Conservation (phyloP, 140 eudicot genomes). For the Ambrosia hybrid region DNA sequence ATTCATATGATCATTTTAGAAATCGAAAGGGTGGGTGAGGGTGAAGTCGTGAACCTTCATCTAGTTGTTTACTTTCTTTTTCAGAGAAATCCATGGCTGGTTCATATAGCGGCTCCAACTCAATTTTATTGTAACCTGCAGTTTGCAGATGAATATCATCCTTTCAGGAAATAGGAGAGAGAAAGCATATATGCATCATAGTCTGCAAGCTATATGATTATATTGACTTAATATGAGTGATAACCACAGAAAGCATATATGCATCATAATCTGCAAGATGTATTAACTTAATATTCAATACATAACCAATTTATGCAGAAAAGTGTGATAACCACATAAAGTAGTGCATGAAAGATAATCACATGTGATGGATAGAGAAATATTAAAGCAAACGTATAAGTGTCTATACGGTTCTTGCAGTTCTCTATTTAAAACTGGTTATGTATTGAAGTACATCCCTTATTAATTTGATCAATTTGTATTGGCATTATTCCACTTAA, state of each 20-base stretch:
- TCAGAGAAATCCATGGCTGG: slow-evolving; percentile 24
- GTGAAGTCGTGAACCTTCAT: too few relatives aligned
- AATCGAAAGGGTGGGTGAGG: neutral
- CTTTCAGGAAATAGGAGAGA: neutral
- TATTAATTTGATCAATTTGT: too few relatives aligned
- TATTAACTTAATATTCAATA: neutral
- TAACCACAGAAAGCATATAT: too few relatives aligned
- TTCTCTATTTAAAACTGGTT: too few relatives aligned
- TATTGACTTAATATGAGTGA: neutral
- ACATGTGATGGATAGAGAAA: neutral
- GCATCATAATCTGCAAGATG: too few relatives aligned
- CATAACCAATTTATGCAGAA: neutral
- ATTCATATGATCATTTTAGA: slow-evolving; percentile 4
- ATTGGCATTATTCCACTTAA: too few relatives aligned
- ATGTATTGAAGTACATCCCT: too few relatives aligned
- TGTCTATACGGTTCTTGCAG: neutral
- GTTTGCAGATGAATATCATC: neutral
- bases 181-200: neutral
- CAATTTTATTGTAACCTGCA: slow-evolving; percentile 42
- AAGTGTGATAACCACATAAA: too few relatives aligned
- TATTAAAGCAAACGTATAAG: neutral
- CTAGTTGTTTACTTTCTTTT: slow-evolving; percentile 39
- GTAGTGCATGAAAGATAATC: too few relatives aligned
- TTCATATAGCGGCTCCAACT: slow-evolving; percentile 37
- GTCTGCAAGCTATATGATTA: neutral